Percentiles rank a stretch among this genome's conserved stretches.
Conservation (phyloP, 2,329 filamentous ascomycete genomes). For the Hirsutella rhossiliensis region DNA sequence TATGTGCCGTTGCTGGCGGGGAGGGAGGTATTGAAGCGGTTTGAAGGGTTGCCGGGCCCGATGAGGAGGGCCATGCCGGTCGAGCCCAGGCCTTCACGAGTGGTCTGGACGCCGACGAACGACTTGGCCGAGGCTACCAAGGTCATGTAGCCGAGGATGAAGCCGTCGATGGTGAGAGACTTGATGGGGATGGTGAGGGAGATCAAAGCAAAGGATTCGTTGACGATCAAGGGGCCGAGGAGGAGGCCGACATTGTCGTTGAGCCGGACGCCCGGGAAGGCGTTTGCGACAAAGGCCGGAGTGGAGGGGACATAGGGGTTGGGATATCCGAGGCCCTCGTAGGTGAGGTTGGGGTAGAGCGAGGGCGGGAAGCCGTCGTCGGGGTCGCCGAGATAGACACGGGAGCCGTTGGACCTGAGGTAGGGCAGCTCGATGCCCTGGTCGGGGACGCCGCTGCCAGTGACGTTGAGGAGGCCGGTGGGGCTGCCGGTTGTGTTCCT, state of each 20-base stretch:
- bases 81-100: conserved; percentile 55
- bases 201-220: conserved; percentile 60
- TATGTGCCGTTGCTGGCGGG: background rate
- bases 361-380: conserved; percentile 55
- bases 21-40: conserved; percentile 40
- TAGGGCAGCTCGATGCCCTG: conserved; percentile 49
- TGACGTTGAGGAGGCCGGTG: conserved; percentile 52
- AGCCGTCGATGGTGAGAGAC: conserved; percentile 39
- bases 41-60: conserved; percentile 53
- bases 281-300: conserved; percentile 30
- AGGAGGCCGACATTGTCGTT: conserved; percentile 48
- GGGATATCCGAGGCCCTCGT: conserved; percentile 30
- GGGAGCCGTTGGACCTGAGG: conserved; percentile 39
- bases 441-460: conserved; percentile 28
- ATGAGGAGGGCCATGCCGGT: conserved; percentile 62
- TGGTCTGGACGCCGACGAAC: conserved; percentile 48
- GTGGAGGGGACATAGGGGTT: conserved; percentile 29
- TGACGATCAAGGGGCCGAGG: conserved; percentile 63
- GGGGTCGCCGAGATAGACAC: conserved; percentile 48
- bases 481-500: conserved; percentile 47
- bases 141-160: conserved; percentile 75
- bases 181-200: conserved; percentile 74
- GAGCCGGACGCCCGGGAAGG: conserved; percentile 38
- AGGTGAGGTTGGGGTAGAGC: conserved; percentile 72
- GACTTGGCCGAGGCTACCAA: conserved; percentile 58